Evolutionary conservation across 768 basidiomycete species (phyloP), one percentile per base, ranked within the genome.

Genomic region (Rossbeevera mucosa): DNA sequence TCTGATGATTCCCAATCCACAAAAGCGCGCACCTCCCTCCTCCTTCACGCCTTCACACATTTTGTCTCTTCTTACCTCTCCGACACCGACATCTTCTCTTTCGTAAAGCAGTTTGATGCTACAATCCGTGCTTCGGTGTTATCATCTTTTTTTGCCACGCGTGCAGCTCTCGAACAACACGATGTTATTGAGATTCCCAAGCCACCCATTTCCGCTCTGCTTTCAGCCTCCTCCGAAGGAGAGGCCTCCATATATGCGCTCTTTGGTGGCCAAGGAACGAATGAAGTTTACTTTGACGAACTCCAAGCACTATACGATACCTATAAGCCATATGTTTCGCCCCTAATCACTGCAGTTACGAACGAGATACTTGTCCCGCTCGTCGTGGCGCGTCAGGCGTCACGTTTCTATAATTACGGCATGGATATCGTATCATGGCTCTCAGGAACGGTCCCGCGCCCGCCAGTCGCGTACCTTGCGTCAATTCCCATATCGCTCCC

Each of bases 231-330:
- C 29, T 63, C 71, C 43, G 67, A 76, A n/a, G 80, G 81, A 43
- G 79, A 85, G 41, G 86, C 82, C 49, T 88, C 80, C 44, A 74
- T 97, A 61, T 97, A 88, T 72, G 95, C 92, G 47, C 76, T 99
- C 36, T 99, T 99, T 66, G 95, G 95, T 47, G 96, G 96, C 13
- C 96, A 99, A 71, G 96, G 96, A 52, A 91, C 88, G 53, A 98
- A 98, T 71, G 96, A 98, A 66, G 89, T 95, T 54, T 99, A 98
- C 75, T 93, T 97, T 68, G 91, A 95, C 68, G 96, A 98, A 69
- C 80, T 99, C 18, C 90, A 95, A 73, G 74, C 77, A 46, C 84
- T 98, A 47, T 94, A 90, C 72, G 88, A 96, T 72, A 88, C 82
- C 55, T 98, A 99, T 78, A 82, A 77, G 57, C 87, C 94, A 11